phyloP scores from a whole-genome alignment of 805 yeast genomes.

The Metschnikowia sp. region DNA sequence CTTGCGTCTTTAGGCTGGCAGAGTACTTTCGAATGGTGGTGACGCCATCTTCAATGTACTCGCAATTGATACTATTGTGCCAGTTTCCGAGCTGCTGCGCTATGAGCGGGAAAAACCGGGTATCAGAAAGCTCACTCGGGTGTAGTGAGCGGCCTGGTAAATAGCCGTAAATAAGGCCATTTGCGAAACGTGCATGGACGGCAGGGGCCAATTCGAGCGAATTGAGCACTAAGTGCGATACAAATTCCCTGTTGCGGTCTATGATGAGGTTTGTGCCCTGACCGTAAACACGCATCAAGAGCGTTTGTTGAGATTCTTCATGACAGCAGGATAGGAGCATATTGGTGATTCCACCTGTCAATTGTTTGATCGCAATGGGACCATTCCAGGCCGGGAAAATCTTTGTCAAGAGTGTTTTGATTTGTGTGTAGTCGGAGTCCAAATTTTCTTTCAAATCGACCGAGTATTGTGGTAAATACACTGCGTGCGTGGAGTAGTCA shows the following conservation, averaged over 20 bases:
- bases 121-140: slow-evolving; percentile 50
- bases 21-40: slow-evolving; percentile 33
- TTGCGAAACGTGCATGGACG: slow-evolving; percentile 62
- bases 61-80: slow-evolving; percentile 51
- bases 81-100: slow-evolving; percentile 69
- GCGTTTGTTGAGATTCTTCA: slow-evolving; percentile 28
- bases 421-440: slow-evolving; percentile 32
- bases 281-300: slow-evolving; percentile 69
- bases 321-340: slow-evolving; percentile 51
- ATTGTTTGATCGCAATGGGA: slow-evolving; percentile 36
- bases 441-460: slow-evolving; percentile 38
- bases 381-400: slow-evolving; percentile 46
- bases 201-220: slow-evolving; percentile 64
- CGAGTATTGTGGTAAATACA: slow-evolving; percentile 45
- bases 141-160: slow-evolving; percentile 60
- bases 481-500: slow-evolving; percentile 43
- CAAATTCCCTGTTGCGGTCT: slow-evolving; percentile 71
- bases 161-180: slow-evolving; percentile 71
- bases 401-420: slow-evolving; percentile 35
- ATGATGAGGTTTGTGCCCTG: slow-evolving; percentile 68
- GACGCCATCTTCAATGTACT: slow-evolving; percentile 47
- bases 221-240: slow-evolving; percentile 62
- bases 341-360: slow-evolving; percentile 65
- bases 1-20: slow-evolving; percentile 16
- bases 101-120: slow-evolving; percentile 50